These are phyloP conservation scores for Scheffersomyces illinoinensis DNA, from an alignment of 1,139 yeast genomes.

Conservation along the genomic window DNA sequence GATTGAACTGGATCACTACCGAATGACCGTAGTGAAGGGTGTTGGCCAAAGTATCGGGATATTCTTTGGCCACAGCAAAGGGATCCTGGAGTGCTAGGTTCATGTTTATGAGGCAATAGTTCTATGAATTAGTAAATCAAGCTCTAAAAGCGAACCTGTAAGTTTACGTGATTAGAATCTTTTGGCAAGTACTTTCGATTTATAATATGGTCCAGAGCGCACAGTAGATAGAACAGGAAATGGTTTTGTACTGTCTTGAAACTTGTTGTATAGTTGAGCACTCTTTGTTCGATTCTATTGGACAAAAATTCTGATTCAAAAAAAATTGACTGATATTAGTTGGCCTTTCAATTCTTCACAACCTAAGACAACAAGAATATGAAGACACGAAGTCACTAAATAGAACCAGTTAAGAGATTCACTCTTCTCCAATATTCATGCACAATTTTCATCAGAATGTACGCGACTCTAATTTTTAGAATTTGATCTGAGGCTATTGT, in stretches of 20 bases:
- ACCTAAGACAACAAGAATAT: not conserved
- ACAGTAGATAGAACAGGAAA: not conserved
- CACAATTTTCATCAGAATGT: not conserved
- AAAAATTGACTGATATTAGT: not conserved
- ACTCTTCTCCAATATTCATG: not conserved
- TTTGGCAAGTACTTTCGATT: no score
- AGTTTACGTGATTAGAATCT: no score
- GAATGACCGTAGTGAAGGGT: constrained; percentile 71
- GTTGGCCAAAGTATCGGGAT: constrained; percentile 77
- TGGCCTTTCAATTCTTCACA: not conserved
- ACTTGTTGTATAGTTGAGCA: no score
- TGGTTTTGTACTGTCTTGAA: not conserved
- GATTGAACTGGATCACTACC: constrained; percentile 69
- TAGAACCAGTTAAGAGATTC: not conserved
- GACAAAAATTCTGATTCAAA: no score
- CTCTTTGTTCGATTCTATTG: not conserved
- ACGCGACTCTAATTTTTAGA: not conserved
- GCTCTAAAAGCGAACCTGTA: no score
- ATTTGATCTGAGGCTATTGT: no score
- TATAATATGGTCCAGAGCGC: no score
- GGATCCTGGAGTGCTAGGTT: constrained; percentile 90
- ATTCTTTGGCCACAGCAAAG: constrained; percentile 88
- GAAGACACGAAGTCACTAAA: not conserved
- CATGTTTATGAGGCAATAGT: constrained; percentile 36
- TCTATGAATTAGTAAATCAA: no score